Conservation (phyloP, 1,284 basidiomycete genomes). For the Ustilago curta region DNA sequence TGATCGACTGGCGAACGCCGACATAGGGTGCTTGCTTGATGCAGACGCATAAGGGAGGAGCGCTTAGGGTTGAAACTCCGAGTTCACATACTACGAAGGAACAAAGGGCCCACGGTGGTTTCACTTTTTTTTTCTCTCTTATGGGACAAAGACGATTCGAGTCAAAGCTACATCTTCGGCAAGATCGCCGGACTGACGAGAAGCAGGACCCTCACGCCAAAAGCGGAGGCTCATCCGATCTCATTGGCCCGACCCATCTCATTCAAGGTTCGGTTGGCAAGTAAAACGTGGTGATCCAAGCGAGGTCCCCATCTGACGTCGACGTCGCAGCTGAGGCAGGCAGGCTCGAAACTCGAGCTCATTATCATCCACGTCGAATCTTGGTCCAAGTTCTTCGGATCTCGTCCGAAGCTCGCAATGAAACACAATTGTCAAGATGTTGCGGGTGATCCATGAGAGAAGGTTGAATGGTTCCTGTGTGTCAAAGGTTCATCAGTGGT, state of each 20-base stretch:
- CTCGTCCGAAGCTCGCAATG: neutral
- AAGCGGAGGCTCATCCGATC: neutral
- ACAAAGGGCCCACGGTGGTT: neutral
- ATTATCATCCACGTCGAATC: neutral
- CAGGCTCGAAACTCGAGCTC: neutral
- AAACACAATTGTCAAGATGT: neutral
- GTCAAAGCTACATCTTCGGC: neutral
- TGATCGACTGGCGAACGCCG: too few relatives aligned
- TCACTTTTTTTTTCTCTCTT: too few relatives aligned
- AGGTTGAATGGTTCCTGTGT: neutral
- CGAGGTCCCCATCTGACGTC: conserved; percentile 1
- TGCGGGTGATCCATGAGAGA: neutral
- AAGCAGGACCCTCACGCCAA: neutral
- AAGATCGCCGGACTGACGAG: neutral
- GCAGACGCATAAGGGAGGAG: too few relatives aligned
- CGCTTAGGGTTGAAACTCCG: too few relatives aligned
- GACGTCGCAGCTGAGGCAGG: neutral
- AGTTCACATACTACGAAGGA: neutral
- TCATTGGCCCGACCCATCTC: neutral
- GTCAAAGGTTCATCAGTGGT: too few relatives aligned
- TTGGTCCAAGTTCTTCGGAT: neutral
- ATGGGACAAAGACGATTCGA: neutral
- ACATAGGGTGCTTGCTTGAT: too few relatives aligned
- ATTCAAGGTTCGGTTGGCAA: conserved; percentile 1
- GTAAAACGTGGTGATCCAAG: neutral